Evolutionary conservation across 768 basidiomycete species (phyloP).

Genomic region (Leccinum rimulosum): DNA sequence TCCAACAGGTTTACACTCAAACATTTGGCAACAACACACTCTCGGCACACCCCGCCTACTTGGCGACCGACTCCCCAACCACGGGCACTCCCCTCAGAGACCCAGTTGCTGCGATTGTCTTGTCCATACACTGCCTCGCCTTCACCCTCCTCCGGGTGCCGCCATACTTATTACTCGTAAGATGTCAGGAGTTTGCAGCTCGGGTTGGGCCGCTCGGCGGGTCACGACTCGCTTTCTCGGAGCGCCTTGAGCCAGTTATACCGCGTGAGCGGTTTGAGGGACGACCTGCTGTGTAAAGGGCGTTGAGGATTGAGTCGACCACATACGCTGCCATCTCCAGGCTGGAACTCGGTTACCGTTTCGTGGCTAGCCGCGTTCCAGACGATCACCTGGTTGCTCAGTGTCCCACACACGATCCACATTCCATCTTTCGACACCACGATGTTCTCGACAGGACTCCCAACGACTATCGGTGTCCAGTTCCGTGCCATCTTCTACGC

Average conservation of each 20-base stretch:
- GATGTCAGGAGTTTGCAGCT: slow-evolving; percentile 21
- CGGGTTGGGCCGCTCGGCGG: slow-evolving; percentile 20
- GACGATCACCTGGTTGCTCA: no score
- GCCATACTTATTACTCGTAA: slow-evolving; percentile 22
- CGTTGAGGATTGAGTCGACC: no score
- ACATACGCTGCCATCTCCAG: no score
- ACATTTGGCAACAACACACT: slow-evolving; percentile 35
- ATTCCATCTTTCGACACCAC: no score
- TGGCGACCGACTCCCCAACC: slow-evolving; percentile 32
- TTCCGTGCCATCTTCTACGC: no score
- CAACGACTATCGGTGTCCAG: no score
- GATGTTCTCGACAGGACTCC: no score
- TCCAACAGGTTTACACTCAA: background rate
- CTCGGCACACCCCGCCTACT: slow-evolving; percentile 45
- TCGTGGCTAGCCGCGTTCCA: no score
- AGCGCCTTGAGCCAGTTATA: background rate
- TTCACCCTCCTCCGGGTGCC: slow-evolving; percentile 10
- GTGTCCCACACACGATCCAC: no score
- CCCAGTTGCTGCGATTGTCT: slow-evolving; percentile 14
- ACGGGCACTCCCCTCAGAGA: slow-evolving; percentile 18
- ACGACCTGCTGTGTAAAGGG: no score
- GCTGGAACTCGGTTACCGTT: no score
- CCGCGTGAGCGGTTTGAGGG: no score
- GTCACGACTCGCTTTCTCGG: slow-evolving; percentile 17
- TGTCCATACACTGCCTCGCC: slow-evolving; percentile 7